A percentile compares a stretch with the other conserved stretches of the same genome.
Evolutionary conservation across 441 rosid species (phyloP).

Genomic region (Eruca vesicaria): DNA sequence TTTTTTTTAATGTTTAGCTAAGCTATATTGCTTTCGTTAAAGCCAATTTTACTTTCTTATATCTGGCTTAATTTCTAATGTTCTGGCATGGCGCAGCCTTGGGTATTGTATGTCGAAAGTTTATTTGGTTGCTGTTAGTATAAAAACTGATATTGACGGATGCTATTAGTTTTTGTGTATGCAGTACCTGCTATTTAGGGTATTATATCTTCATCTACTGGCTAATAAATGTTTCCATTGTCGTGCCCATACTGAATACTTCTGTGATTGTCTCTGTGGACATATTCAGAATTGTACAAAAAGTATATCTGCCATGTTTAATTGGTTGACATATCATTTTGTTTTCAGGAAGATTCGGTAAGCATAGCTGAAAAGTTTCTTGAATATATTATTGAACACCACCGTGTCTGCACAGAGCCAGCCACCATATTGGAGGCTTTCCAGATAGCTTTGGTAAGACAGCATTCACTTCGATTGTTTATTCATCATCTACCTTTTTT

Average conservation of each 20-base stretch:
- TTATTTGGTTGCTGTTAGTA: background rate
- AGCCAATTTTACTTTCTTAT: background rate
- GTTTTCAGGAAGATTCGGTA: constrained; percentile 69
- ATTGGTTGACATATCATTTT: constrained; percentile 19
- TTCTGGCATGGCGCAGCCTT: background rate
- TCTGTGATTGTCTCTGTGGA: background rate
- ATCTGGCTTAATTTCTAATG: background rate
- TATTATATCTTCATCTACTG: constrained; percentile 7
- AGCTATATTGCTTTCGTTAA: background rate
- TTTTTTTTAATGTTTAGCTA: background rate
- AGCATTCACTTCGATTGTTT: constrained; percentile 18
- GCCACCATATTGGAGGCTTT: constrained; percentile 75
- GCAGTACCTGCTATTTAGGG: background rate
- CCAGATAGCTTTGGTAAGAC: constrained; percentile 81
- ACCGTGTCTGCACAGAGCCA: constrained; percentile 58
- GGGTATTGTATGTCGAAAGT: background rate
- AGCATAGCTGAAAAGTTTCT: constrained; percentile 58
- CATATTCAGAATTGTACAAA: constrained; percentile 5
- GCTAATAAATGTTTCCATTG: constrained; percentile 10
- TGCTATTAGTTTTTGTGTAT: constrained; percentile 5
- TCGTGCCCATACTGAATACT: constrained; percentile 3
- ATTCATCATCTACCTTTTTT: constrained; percentile 8
- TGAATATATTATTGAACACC: constrained; percentile 75
- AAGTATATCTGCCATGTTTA: constrained; percentile 1
- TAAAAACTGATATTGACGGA: background rate